Conservation (phyloP, 805 yeast genomes). For the Hanseniaspora occidentalis region DNA sequence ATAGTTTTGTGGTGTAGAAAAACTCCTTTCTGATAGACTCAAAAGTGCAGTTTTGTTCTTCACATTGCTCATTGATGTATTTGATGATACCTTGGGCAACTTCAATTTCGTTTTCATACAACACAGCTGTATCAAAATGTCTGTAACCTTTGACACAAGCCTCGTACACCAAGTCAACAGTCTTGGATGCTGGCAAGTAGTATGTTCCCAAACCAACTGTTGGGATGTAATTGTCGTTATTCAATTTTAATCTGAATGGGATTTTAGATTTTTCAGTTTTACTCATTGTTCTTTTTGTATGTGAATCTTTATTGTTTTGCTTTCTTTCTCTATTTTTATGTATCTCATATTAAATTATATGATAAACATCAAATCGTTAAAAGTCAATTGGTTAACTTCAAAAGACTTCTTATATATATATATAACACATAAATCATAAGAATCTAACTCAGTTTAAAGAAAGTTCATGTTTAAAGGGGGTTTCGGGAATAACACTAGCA, state of each 20-base stretch:
- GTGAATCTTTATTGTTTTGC: background rate
- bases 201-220: conserved; percentile 46
- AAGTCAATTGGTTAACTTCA: too few species aligned
- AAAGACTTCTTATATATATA: background rate
- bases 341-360: background rate
- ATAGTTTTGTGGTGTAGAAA: conserved; percentile 58
- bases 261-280: conserved; percentile 5
- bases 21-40: conserved; percentile 32
- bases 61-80: conserved; percentile 37
- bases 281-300: background rate
- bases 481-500: too few species aligned
- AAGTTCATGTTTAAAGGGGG: too few species aligned
- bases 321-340: background rate
- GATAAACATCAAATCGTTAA: too few species aligned
- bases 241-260: conserved; percentile 28
- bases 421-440: too few species aligned
- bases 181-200: conserved; percentile 26
- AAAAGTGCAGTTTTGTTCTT: conserved; percentile 22
- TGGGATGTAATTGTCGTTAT: conserved; percentile 46
- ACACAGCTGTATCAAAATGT: conserved; percentile 61
- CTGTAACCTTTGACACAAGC: conserved; percentile 61
- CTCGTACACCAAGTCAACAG: conserved; percentile 33
- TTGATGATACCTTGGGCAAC: conserved; percentile 45
- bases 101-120: conserved; percentile 53
- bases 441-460: too few species aligned